A percentile compares a stretch with the other conserved stretches of the same genome.
These are phyloP conservation scores for Hyphopichia fennica DNA, from an alignment of 1,139 yeast species.

Conservation along the genomic window DNA sequence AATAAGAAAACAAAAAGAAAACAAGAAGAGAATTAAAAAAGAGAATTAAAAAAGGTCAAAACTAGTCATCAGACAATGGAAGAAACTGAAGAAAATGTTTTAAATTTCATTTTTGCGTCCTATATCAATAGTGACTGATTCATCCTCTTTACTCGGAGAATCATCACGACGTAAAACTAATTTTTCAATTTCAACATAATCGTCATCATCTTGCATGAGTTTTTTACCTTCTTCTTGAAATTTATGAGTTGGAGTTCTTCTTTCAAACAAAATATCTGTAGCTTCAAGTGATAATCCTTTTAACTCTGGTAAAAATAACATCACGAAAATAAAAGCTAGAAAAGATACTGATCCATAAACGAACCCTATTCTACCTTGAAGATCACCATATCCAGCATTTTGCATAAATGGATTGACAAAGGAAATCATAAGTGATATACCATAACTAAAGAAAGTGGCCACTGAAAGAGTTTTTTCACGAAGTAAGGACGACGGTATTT, in stretches of 20 bases:
- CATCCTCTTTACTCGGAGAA: too few species aligned
- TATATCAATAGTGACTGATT: too few species aligned
- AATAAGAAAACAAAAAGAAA: too few species aligned
- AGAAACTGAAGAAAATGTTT: too few species aligned
- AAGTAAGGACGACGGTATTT: constrained; percentile 6
- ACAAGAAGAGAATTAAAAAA: too few species aligned
- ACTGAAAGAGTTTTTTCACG: constrained; percentile 8
- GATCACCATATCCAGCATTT: constrained; percentile 6
- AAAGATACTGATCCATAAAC: constrained; percentile 9
- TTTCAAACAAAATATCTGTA: constrained; percentile 1
- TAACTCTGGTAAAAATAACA: constrained; percentile 2
- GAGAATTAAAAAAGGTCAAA: too few species aligned
- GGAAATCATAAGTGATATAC: constrained; percentile 9
- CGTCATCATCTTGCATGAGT: constrained; percentile 1
- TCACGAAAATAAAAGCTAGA: constrained; percentile 1
- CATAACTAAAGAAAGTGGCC: constrained; percentile 6
- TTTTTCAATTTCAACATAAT: background rate
- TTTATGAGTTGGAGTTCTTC: background rate
- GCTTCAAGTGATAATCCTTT: background rate
- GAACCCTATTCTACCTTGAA: constrained; percentile 9
- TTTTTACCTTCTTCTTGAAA: constrained; percentile 1
- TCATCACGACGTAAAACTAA: background rate
- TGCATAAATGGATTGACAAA: constrained; percentile 11
- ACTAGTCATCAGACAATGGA: too few species aligned
- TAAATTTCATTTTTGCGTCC: too few species aligned